Evolutionary conservation across 768 basidiomycete genomes (phyloP), one percentile per base, ranked within the genome.

Genomic region (Tulasnella sp.): DNA sequence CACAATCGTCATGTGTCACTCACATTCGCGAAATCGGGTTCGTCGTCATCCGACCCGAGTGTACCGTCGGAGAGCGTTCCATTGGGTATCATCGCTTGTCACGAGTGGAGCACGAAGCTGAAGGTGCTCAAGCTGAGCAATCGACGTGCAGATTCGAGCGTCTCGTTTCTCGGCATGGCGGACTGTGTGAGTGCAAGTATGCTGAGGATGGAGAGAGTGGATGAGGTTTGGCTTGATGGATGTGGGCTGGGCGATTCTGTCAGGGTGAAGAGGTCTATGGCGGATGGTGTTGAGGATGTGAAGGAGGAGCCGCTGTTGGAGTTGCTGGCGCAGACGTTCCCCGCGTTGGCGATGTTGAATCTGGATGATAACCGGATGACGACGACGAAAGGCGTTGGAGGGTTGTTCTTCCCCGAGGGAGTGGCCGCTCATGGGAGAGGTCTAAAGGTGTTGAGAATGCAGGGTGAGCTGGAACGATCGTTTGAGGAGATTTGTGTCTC

Each of bases 301-400:
- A 76, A 78, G 21, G 74, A 75, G 2, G 77, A 60, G 57, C 81
- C 85, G 63, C 70, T 86, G 17, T 69, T 92, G 21, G 73, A 79
- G 0, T 72, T 83, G 24, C 69, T 92, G 43, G 72, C 79, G 2
- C 74, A 72, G 56, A 73, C 90, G 10, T 91, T 91, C 70, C 88
- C 89, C 1, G 78, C 77, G 62, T 66, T 92, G 46, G 75, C 73
- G 38, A 81, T 77, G 10, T 76, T 92, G 12, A 82, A 90, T 60
- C 70, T 91, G 60, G 84, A 85, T n/a, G 84, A 84, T 68, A 92
- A 92, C 63, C 64, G 70, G 2, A 69, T 91, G 10, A 82, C 82
- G 1, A 78, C 22, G 11, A 71, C 91, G 4, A 78, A 81, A 22
- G 84, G 83, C 0, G 79, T 91, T 65, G 72, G 76, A 59, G 75